A percentile compares a stretch with the other conserved stretches of the same genome.
phyloP scores from a whole-genome alignment of 2,329 filamentous ascomycete species.

The Xylaria sp. region DNA sequence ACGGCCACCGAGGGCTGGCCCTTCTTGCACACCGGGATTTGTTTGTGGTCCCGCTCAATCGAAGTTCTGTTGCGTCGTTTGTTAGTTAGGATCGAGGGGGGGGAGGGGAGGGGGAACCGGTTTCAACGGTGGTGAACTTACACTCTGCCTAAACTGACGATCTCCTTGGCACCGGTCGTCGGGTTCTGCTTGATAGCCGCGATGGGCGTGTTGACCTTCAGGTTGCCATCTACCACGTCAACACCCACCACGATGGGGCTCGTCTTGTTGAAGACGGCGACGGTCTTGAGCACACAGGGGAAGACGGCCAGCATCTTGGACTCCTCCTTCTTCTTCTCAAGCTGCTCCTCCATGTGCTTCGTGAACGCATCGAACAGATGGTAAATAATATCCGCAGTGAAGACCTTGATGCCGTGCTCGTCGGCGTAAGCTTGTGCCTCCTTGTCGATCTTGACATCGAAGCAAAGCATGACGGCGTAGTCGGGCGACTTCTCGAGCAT shows the following conservation, averaged over 20 bases:
- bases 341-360: constrained; percentile 85
- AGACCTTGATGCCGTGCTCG: constrained; percentile 94
- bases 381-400: constrained; percentile 98
- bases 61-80: constrained; percentile 69
- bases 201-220: constrained; percentile 87
- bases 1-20: constrained; percentile 96
- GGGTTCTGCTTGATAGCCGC: constrained; percentile 83
- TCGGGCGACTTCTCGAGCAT: constrained; percentile 97
- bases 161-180: constrained; percentile 78
- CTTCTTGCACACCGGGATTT: constrained; percentile 88
- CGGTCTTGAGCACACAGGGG: constrained; percentile 86
- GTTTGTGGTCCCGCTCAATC: constrained; percentile 97
- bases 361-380: constrained; percentile 97
- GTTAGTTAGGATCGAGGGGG: constrained; percentile 38
- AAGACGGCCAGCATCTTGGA: constrained; percentile 95
- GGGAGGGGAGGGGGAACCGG: too few relatives aligned
- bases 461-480: constrained; percentile 98
- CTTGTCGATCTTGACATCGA: constrained; percentile 99
- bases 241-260: constrained; percentile 93
- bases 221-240: constrained; percentile 88
- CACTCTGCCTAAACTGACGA: constrained; percentile 88
- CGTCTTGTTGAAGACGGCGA: constrained; percentile 98
- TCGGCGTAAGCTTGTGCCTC: constrained; percentile 90
- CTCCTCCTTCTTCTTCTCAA: constrained; percentile 93
- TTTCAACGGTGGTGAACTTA: constrained; percentile 54